These are phyloP conservation scores for Petunia hybrid DNA, from an alignment of 305 asterid genomes.

Conservation along the genomic window DNA sequence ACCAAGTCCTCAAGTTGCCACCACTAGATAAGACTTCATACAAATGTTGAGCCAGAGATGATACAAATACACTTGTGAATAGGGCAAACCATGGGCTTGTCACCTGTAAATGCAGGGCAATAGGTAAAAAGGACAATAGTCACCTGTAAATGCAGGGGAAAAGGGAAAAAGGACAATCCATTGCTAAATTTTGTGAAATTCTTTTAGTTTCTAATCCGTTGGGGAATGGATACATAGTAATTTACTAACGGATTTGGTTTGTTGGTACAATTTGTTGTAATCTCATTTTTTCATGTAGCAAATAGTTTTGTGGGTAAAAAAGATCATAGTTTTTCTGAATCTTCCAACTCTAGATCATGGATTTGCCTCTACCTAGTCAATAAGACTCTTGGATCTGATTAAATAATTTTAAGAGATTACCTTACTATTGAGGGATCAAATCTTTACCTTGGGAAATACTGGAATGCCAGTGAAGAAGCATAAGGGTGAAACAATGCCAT, in stretches of 20 bases:
- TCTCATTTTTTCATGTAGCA: no score
- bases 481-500: constrained; percentile 67
- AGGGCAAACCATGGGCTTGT: constrained; percentile 61
- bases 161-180: no score
- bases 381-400: background rate
- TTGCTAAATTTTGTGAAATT: no score
- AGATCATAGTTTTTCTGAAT: no score
- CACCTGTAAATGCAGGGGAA: no score
- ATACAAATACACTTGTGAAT: constrained; percentile 52
- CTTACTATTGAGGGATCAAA: background rate
- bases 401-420: background rate
- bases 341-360: no score
- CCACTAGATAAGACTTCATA: constrained; percentile 64
- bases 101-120: constrained; percentile 40
- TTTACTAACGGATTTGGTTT: no score
- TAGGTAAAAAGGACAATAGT: background rate
- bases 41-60: constrained; percentile 53
- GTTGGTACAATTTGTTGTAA: no score
- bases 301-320: no score
- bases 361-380: no score
- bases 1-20: constrained; percentile 55
- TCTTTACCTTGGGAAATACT: constrained; percentile 69
- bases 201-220: no score
- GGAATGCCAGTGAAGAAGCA: constrained; percentile 68
- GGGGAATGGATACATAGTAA: no score